A percentile compares a stretch with the other conserved stretches of the same genome.
Conservation (phyloP, 352 stramenopile species). For the Globisporangium abappressorium region DNA sequence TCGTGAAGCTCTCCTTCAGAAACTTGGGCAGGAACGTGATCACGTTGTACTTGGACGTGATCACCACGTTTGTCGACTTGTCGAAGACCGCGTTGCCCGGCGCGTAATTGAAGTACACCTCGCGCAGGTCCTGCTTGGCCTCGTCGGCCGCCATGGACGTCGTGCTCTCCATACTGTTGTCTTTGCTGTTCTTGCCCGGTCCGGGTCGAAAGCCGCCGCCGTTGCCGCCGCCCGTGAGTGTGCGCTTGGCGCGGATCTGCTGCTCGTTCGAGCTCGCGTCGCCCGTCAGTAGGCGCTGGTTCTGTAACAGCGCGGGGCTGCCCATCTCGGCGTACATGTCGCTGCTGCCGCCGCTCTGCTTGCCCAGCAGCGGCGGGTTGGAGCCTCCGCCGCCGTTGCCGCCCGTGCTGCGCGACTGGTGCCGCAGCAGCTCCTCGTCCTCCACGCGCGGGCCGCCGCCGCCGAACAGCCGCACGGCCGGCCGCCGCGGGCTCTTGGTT, state of each 20-base stretch:
- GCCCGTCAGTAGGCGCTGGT: constrained; percentile 15
- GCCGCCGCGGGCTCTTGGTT: constrained; percentile 27
- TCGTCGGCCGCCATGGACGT: constrained; percentile 11
- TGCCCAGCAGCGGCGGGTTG: constrained; percentile 18
- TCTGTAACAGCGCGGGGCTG: constrained; percentile 22
- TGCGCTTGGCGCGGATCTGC: constrained; percentile 16
- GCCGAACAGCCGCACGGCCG: constrained; percentile 38
- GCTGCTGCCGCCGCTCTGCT: constrained; percentile 18
- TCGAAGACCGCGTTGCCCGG: constrained; percentile 61
- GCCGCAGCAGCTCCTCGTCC: constrained; percentile 41
- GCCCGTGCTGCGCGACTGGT: constrained; percentile 25
- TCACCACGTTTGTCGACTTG: constrained; percentile 77
- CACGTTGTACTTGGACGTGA: constrained; percentile 90
- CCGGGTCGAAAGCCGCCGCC: constrained; percentile 13
- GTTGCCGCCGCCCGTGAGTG: constrained; percentile 13
- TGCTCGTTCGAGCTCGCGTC: constrained; percentile 16
- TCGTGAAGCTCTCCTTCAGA: constrained; percentile 83
- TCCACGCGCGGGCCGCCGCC: constrained; percentile 48
- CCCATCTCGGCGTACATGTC: constrained; percentile 32
- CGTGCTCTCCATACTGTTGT: constrained; percentile 1
- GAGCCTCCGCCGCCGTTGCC: constrained; percentile 13
- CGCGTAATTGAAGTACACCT: constrained; percentile 77
- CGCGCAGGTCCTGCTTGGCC: constrained; percentile 30
- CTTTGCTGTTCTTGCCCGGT: constrained; percentile 4
- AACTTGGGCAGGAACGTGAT: constrained; percentile 89